These are phyloP conservation scores for Yamadazyma oceani DNA, from an alignment of 1,139 yeast species.

Conservation along the genomic window DNA sequence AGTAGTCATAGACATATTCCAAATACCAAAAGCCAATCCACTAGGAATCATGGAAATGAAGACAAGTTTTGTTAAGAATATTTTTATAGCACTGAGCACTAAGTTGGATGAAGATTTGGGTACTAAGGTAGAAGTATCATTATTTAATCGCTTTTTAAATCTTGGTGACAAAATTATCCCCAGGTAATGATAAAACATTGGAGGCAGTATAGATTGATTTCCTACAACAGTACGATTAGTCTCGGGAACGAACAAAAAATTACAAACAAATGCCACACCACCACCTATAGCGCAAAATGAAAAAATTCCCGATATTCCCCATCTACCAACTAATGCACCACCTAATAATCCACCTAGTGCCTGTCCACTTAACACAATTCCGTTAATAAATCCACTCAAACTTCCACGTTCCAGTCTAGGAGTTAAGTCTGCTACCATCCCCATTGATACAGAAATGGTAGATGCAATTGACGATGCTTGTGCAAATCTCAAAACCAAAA, in stretches of 20 bases:
- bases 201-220: conserved; percentile 57
- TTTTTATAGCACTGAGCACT: conserved; percentile 46
- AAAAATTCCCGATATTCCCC: conserved; percentile 77
- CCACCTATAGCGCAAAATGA: conserved; percentile 69
- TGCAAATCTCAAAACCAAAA: conserved; percentile 47
- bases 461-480: conserved; percentile 76
- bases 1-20: conserved; percentile 71
- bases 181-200: conserved; percentile 35
- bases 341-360: conserved; percentile 79
- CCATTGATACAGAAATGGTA: conserved; percentile 63
- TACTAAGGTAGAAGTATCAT: conserved; percentile 20
- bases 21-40: conserved; percentile 61
- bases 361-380: conserved; percentile 68
- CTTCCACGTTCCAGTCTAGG: conserved; percentile 63
- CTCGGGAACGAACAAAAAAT: conserved; percentile 59
- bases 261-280: conserved; percentile 37
- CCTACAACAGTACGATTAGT: conserved; percentile 70
- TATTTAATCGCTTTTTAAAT: conserved; percentile 16
- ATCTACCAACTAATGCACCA: conserved; percentile 56
- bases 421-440: conserved; percentile 69
- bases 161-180: conserved; percentile 35
- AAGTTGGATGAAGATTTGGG: conserved; percentile 23
- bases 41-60: conserved; percentile 45
- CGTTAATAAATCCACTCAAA: conserved; percentile 59
- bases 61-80: conserved; percentile 34